Percentiles rank a stretch among this genome's conserved stretches.
Conservation (phyloP, 371 early-diverging fungal species). For the Batkoa obscura region DNA sequence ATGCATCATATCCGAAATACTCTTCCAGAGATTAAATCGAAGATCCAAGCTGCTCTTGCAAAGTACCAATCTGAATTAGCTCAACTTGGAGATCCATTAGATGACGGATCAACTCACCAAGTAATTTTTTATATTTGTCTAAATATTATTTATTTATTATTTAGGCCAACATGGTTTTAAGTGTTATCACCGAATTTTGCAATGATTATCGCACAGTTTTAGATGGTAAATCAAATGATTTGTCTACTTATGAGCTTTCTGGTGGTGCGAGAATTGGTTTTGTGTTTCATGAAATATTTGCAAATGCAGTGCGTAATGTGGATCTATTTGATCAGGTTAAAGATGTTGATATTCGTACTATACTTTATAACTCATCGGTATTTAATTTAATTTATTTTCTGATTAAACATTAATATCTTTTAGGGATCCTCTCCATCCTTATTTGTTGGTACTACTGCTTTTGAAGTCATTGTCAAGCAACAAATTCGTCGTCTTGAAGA, state of each 20-base stretch:
- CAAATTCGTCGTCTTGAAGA: constrained; percentile 94
- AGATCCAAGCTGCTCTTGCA: constrained; percentile 59
- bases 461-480: constrained; percentile 92
- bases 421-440: constrained; percentile 87
- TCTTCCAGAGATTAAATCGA: constrained; percentile 93
- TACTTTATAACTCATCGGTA: constrained; percentile 93
- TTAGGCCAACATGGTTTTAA: constrained; percentile 68
- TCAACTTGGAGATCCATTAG: constrained; percentile 78
- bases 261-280: constrained; percentile 97
- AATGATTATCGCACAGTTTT: constrained; percentile 84
- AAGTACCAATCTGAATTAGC: constrained; percentile 74
- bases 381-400: constrained; percentile 5
- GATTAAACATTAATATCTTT: not conserved
- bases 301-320: constrained; percentile 76
- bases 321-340: constrained; percentile 95
- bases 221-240: constrained; percentile 84
- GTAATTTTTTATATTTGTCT: constrained; percentile 2
- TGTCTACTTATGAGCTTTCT: constrained; percentile 80
- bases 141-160: constrained; percentile 11
- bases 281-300: constrained; percentile 94
- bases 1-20: constrained; percentile 95
- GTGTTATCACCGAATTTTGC: constrained; percentile 93
- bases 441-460: constrained; percentile 94
- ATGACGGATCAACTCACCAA: constrained; percentile 28
- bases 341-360: constrained; percentile 93